Base-by-base conservation (phyloP, 352 stramenopile species). In the Pythium brachiatum region DNA sequence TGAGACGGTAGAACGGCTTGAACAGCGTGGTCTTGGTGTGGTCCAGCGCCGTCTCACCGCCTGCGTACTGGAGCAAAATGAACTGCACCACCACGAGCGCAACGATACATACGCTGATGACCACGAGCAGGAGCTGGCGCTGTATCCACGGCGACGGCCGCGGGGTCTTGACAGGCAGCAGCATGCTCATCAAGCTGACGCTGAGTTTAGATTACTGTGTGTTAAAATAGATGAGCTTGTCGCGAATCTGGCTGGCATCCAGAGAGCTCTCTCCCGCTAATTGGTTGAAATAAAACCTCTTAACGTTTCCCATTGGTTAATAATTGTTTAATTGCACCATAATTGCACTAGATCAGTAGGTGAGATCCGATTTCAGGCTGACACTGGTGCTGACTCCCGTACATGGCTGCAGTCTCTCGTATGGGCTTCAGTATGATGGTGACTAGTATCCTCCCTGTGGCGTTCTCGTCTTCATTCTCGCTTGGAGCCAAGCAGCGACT, bases 401-500 rank as follows among this genome's bases (percentile, higher is more conserved):
- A 44, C 38, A 44, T 16, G 15, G 16, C 38, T 23, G 8, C 36
- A 20, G 36, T 20, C 5, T n/a, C 5, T n/a, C n/a, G n/a, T n/a
- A n/a, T n/a, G n/a, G n/a, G n/a, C n/a, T n/a, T n/a, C n/a, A n/a
- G n/a, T n/a, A n/a, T n/a, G n/a, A 39, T 39, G 32, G 13, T 39
- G 7, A 7, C 13, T 39, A 13, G 7, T 39, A 7, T 39, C 32
- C 32, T 39, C 13, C 13, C 32, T 39, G 32, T 39, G 32, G 32
- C 32, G 7, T 39, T 7, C 32, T n/a, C n/a, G n/a, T 54, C 46
- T 27, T 72, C 25, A 72, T 1, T 64, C 54, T 39, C 27, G 36
- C 50, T 68, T 72, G 25, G 11, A 44, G 56, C 66, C 74, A 15
- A 92, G 71, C 58, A 92, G 61, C 26, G 80, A 73, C 61, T 84